Percentiles rank a stretch among this genome's conserved stretches.
Conservation (phyloP, 2,329 filamentous ascomycete species). For the Ophidiomyces ophidiicola region DNA sequence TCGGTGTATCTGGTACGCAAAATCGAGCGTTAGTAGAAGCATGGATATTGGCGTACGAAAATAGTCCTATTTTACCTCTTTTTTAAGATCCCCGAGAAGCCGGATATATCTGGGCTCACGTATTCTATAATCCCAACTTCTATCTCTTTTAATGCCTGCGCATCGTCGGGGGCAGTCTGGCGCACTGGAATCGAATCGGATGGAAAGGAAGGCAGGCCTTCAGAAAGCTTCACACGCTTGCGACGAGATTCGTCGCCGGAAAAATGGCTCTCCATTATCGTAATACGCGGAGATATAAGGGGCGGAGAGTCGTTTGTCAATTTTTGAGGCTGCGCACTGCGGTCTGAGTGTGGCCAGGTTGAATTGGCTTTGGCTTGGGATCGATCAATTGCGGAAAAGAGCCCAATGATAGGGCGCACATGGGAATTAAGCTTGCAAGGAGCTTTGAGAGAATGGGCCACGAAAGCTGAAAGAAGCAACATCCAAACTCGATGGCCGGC, state of each 20-base stretch:
- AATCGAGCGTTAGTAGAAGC: slow-evolving; percentile 7
- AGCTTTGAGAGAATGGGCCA: not conserved
- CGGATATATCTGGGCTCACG: slow-evolving; percentile 44
- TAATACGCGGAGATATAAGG: no score
- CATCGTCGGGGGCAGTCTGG: slow-evolving; percentile 17
- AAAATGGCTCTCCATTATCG: slow-evolving; percentile 8
- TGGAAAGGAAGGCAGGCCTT: not conserved
- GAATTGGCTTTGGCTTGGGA: slow-evolving; percentile 2
- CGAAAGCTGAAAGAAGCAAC: no score
- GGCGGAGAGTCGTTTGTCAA: no score
- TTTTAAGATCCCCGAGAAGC: slow-evolving; percentile 55
- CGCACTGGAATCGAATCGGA: not conserved
- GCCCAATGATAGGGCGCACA: no score
- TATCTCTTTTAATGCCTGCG: slow-evolving; percentile 29
- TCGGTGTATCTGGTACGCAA: slow-evolving; percentile 61
- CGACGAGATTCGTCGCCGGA: slow-evolving; percentile 12
- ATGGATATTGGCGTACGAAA: not conserved
- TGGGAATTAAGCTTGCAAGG: not conserved
- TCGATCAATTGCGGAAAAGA: no score
- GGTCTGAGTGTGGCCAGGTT: not conserved
- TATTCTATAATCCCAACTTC: slow-evolving; percentile 53
- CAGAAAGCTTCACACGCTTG: slow-evolving; percentile 18
- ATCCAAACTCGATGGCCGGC: no score
- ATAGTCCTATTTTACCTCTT: slow-evolving; percentile 39
- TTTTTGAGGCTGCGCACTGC: no score